Percentiles rank a stretch among this genome's conserved stretches.
These are phyloP conservation scores for Wickerhamomyces xylosicus DNA, from an alignment of 805 yeast species.

Conservation along the genomic window DNA sequence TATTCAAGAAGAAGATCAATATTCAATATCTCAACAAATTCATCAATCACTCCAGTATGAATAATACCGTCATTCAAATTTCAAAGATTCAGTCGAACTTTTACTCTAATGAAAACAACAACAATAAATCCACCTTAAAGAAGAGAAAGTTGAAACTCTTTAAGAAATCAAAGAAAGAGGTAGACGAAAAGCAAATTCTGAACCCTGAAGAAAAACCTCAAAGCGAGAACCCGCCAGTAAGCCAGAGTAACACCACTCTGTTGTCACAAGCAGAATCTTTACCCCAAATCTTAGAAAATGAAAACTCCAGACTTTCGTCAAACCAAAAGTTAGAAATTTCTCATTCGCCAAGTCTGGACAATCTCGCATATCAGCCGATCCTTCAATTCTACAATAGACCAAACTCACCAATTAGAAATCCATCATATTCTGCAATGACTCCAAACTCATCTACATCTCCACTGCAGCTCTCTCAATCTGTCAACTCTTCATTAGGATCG, in stretches of 20 bases:
- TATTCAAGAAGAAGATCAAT: conserved; percentile 1
- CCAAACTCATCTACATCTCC: background rate
- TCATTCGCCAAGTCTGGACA: background rate
- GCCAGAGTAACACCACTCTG: too few relatives aligned
- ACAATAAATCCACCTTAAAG: conserved; percentile 4
- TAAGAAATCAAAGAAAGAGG: conserved; percentile 3
- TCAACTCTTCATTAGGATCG: background rate
- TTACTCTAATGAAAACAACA: conserved; percentile 16
- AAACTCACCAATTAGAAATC: background rate
- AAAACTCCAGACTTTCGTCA: too few relatives aligned
- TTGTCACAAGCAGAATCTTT: too few relatives aligned
- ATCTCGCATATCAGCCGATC: background rate
- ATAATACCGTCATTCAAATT: conserved; percentile 15
- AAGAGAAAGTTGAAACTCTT: conserved; percentile 15
- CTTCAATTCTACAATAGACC: background rate
- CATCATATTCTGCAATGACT: background rate
- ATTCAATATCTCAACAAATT: background rate
- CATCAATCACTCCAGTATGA: conserved; percentile 3
- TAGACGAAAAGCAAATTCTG: background rate
- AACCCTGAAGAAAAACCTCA: too few relatives aligned
- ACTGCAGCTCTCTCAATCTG: background rate
- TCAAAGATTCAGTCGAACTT: conserved; percentile 18
- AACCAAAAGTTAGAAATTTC: background rate
- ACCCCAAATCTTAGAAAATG: too few relatives aligned
- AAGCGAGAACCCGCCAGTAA: too few relatives aligned